A percentile compares a stretch with the other conserved stretches of the same genome.
Conservation (phyloP, 495 filamentous ascomycete genomes). For the Aspergillus sclerotioniger region DNA sequence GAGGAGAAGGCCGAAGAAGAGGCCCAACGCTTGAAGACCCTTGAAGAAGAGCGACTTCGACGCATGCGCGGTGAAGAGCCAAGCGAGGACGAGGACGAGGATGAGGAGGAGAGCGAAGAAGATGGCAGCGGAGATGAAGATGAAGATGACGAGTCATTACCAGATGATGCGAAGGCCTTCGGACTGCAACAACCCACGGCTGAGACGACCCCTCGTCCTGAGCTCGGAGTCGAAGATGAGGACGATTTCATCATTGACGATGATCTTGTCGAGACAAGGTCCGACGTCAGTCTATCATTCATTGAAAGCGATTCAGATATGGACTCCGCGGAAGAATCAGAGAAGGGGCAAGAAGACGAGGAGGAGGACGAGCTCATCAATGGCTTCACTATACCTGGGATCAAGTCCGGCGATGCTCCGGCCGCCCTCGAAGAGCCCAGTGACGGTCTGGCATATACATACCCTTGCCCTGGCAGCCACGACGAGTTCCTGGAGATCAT, state of each 20-base stretch:
- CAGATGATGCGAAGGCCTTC: conserved; percentile 56
- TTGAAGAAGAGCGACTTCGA: conserved; percentile 69
- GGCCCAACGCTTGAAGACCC: conserved; percentile 66
- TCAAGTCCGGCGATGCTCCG: conserved; percentile 19
- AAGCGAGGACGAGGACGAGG: conserved; percentile 41
- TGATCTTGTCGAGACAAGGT: conserved; percentile 63
- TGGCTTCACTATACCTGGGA: conserved; percentile 32
- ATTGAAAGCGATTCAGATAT: conserved; percentile 52
- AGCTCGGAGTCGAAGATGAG: conserved; percentile 73
- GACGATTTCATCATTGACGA: conserved; percentile 91
- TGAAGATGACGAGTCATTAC: conserved; percentile 37
- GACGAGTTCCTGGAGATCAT: conserved; percentile 67
- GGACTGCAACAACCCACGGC: conserved; percentile 43
- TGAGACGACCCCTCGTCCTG: conserved; percentile 32
- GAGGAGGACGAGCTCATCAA: conserved; percentile 50
- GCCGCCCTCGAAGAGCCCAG: conserved; percentile 35
- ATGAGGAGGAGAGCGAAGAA: conserved; percentile 45
- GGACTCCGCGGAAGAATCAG: conserved; percentile 40
- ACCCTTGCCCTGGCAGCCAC: conserved; percentile 76
- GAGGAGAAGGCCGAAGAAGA: conserved; percentile 81
- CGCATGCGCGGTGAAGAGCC: conserved; percentile 45
- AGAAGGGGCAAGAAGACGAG: conserved; percentile 47
- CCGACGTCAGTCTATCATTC: conserved; percentile 53
- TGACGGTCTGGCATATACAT: conserved; percentile 71
- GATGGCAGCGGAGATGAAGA: conserved; percentile 37